Evolutionary conservation across 23 red algal species (phyloP).

Genomic region (Gracilaria gracilis): DNA sequence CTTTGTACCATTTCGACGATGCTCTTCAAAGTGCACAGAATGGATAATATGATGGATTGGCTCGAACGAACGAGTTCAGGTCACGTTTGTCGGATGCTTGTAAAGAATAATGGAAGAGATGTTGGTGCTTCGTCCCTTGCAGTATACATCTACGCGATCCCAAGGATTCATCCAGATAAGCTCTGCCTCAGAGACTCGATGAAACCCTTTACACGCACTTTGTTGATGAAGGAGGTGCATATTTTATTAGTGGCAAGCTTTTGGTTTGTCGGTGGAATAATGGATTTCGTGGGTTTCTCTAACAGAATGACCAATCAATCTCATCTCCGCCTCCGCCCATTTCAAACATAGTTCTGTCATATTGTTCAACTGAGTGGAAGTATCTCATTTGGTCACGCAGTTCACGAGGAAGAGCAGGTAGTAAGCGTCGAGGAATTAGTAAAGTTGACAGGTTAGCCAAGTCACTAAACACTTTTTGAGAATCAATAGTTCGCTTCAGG

Average conservation of each 20-base stretch:
- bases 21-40: too few relatives aligned
- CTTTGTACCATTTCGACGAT: background rate
- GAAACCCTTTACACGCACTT: background rate
- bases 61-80: background rate
- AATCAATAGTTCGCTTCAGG: conserved; percentile 87
- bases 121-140: background rate
- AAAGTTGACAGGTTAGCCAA: conserved; percentile 92
- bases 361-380: conserved; percentile 82
- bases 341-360: conserved; percentile 86
- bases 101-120: background rate
- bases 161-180: background rate
- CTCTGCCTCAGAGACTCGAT: background rate
- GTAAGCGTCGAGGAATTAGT: conserved; percentile 91
- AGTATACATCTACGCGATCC: background rate
- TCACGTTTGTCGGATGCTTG: background rate
- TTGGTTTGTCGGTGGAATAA: background rate
- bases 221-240: background rate
- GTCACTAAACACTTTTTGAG: conserved; percentile 92
- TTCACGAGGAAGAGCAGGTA: conserved; percentile 84
- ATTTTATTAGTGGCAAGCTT: background rate
- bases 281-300: background rate
- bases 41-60: background rate
- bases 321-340: conserved; percentile 81
- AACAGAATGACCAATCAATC: conserved; percentile 90
- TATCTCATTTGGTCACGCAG: conserved; percentile 92